Evolutionary conservation across 306 rosid species (phyloP).

Genomic region (Ormosia emarginata): DNA sequence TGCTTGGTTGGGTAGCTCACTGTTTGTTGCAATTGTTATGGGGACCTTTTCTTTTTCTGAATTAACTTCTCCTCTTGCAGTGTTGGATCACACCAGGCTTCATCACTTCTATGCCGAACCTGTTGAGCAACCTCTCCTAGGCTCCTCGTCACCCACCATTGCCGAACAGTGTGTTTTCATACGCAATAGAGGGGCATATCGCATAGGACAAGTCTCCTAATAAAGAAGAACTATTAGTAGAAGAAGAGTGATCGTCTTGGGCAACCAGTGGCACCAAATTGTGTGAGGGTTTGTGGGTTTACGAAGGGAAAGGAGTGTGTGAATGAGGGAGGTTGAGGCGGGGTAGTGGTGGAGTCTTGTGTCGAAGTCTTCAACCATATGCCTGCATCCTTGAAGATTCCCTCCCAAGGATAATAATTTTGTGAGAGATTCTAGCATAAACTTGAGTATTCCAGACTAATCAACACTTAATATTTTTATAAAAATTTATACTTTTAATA

Average conservation of each 20-base stretch:
- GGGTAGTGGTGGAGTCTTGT: slow-evolving; percentile 19
- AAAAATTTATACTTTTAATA: too few species aligned
- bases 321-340: slow-evolving; percentile 26
- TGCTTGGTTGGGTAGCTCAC: too few species aligned
- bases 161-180: slow-evolving; percentile 59
- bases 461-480: too few species aligned
- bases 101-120: slow-evolving; percentile 79
- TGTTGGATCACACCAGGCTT: slow-evolving; percentile 72
- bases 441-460: too few species aligned
- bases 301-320: slow-evolving; percentile 10
- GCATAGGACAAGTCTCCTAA: slow-evolving; percentile 42
- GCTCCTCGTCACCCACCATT: slow-evolving; percentile 61
- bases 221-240: neutral
- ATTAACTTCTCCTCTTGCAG: slow-evolving; percentile 61
- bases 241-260: neutral
- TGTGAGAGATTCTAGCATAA: too few species aligned
- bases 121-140: slow-evolving; percentile 62
- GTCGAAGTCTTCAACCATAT: too few species aligned
- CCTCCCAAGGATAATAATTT: too few species aligned
- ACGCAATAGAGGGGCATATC: slow-evolving; percentile 53
- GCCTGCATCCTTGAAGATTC: too few species aligned
- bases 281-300: slow-evolving; percentile 29
- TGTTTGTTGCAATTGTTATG: too few species aligned
- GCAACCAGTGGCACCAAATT: slow-evolving; percentile 17
- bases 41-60: slow-evolving; percentile 51